A percentile compares a stretch with the other conserved stretches of the same genome.
Conservation (phyloP, 108 stramenopile genomes). For the Conticribra guillardii region DNA sequence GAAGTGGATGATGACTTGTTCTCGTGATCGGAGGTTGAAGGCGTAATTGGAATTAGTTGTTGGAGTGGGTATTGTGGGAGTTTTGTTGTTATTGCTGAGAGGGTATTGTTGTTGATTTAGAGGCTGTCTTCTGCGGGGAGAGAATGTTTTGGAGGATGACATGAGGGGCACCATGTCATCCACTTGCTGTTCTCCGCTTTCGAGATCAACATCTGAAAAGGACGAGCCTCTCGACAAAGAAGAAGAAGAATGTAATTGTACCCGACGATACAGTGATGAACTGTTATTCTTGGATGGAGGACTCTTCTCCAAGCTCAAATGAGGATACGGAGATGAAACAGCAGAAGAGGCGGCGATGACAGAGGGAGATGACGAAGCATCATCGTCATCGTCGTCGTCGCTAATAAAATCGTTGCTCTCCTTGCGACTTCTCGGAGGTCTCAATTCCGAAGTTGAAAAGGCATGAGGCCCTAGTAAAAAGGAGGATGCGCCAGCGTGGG, state of each 20-base stretch:
- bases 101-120: background rate
- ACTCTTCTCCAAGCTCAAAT: background rate
- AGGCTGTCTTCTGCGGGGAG: background rate
- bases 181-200: background rate
- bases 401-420: background rate
- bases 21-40: slow-evolving; percentile 19
- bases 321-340: background rate
- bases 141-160: background rate
- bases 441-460: slow-evolving; percentile 8
- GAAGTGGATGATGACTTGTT: slow-evolving; percentile 27
- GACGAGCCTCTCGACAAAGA: background rate
- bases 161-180: slow-evolving; percentile 1
- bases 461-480: slow-evolving; percentile 11
- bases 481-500: background rate
- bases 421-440: background rate
- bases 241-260: background rate
- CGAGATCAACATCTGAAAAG: slow-evolving; percentile 15
- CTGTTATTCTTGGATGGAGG: background rate
- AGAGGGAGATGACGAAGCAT: background rate
- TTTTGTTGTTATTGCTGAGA: background rate
- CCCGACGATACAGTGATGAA: background rate
- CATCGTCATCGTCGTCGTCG: background rate
- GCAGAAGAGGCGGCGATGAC: background rate
- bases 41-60: slow-evolving; percentile 9
- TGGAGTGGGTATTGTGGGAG: background rate